A percentile compares a stretch with the other conserved stretches of the same genome.
These are phyloP conservation scores for Volvox reticuliferus DNA, from an alignment of 139 green algal genomes.

Conservation along the genomic window DNA sequence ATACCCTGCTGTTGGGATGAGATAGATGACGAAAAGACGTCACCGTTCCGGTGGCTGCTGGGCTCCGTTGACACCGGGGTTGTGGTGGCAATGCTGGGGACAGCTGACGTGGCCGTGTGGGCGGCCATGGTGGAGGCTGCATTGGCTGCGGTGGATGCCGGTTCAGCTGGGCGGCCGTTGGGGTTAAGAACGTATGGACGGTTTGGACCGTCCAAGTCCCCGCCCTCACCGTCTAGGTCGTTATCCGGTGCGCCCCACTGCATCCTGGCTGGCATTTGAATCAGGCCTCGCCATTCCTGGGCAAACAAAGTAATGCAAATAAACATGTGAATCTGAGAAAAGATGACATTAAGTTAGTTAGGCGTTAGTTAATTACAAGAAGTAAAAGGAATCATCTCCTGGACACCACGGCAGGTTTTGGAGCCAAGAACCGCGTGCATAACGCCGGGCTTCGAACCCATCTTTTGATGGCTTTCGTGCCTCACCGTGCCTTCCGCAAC, in stretches of 20 bases:
- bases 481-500: conserved; percentile 39
- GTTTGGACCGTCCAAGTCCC: not conserved
- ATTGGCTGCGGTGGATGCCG: not conserved
- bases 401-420: too few species aligned
- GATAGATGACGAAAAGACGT: not conserved
- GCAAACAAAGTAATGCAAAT: too few species aligned
- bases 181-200: not conserved
- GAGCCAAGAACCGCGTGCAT: too few species aligned
- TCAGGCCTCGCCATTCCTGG: conserved; percentile 46
- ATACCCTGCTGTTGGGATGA: not conserved
- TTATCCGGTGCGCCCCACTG: not conserved
- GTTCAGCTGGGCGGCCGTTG: not conserved
- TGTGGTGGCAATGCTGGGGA: not conserved
- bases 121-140: not conserved
- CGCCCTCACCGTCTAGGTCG: not conserved
- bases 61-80: not conserved
- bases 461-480: not conserved
- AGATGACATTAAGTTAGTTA: too few species aligned
- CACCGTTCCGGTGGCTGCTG: not conserved
- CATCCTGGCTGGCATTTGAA: conserved; percentile 30
- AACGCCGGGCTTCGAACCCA: too few species aligned
- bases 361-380: too few species aligned
- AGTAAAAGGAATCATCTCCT: too few species aligned
- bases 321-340: too few species aligned
- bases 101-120: not conserved